These are phyloP conservation scores for Nicotiana paniculata DNA, from an alignment of 257 asterid genomes.

Conservation along the genomic window DNA sequence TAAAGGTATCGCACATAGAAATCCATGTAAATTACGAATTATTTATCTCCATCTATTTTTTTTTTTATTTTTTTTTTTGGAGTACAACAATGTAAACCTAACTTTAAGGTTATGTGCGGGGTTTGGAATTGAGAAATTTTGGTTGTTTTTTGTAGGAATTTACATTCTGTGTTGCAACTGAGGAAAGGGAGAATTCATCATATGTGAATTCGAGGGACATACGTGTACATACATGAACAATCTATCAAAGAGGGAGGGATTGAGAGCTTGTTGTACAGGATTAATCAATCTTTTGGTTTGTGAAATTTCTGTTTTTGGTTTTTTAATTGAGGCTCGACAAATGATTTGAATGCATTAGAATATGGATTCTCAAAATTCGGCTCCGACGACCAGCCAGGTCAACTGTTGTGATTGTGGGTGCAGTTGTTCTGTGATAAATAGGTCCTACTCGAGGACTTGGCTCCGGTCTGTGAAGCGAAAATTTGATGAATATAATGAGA, in stretches of 20 bases:
- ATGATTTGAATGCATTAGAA: slow-evolving; percentile 18
- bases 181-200: slow-evolving; percentile 1
- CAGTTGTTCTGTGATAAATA: slow-evolving; percentile 43
- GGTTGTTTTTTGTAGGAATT: neutral
- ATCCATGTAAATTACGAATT: neutral
- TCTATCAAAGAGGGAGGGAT: slow-evolving; percentile 7
- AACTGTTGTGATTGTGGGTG: slow-evolving; percentile 83
- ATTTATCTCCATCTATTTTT: neutral
- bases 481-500: slow-evolving; percentile 46
- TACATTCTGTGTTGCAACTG: neutral
- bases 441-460: slow-evolving; percentile 47
- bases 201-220: neutral
- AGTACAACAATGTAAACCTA: neutral
- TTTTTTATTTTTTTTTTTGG: neutral
- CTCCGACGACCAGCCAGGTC: slow-evolving; percentile 32
- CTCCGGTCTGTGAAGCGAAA: slow-evolving; percentile 70
- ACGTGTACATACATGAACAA: neutral
- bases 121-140: neutral
- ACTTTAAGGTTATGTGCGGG: neutral
- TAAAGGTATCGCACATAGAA: neutral
- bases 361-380: slow-evolving; percentile 54
- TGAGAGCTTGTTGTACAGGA: neutral
- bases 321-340: slow-evolving; percentile 12
- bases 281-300: neutral
- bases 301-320: neutral